phyloP scores from a whole-genome alignment of 805 yeast species.

The Myxozyma monticola region DNA sequence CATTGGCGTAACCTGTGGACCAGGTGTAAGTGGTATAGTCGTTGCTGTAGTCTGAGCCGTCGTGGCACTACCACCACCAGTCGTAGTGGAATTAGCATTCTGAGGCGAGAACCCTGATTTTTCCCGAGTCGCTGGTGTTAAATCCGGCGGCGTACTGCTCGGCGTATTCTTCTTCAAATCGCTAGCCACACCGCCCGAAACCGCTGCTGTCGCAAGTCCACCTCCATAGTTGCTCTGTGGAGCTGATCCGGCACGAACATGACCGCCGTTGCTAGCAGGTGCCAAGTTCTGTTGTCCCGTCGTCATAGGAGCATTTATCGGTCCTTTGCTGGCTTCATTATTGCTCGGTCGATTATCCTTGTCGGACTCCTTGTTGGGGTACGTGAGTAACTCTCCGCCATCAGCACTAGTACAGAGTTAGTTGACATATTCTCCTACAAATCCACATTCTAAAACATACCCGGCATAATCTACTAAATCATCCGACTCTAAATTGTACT shows the following conservation, averaged over 20 bases:
- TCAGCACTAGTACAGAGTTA: conserved; percentile 1
- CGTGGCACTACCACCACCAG: background rate
- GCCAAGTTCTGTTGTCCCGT: no score
- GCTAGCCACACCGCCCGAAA: no score
- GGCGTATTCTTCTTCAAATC: no score
- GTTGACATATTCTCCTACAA: background rate
- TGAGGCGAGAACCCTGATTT: no score
- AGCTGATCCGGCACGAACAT: background rate
- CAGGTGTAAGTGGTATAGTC: no score
- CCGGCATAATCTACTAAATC: conserved; percentile 12
- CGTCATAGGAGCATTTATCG: background rate
- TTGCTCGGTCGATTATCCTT: background rate
- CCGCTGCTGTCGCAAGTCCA: background rate
- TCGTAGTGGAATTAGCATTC: background rate
- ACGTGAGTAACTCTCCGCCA: conserved; percentile 11
- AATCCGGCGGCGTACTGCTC: conserved; percentile 1
- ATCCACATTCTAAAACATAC: background rate
- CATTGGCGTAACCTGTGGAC: background rate
- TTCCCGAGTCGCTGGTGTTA: no score
- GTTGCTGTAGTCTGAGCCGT: background rate
- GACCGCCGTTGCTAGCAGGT: no score
- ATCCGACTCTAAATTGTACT: conserved; percentile 11
- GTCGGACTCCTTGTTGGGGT: background rate
- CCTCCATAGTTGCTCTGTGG: background rate
- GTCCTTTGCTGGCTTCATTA: background rate